Conservation (phyloP, 2,329 filamentous ascomycete species). For the Sclerotinia borealis region DNA sequence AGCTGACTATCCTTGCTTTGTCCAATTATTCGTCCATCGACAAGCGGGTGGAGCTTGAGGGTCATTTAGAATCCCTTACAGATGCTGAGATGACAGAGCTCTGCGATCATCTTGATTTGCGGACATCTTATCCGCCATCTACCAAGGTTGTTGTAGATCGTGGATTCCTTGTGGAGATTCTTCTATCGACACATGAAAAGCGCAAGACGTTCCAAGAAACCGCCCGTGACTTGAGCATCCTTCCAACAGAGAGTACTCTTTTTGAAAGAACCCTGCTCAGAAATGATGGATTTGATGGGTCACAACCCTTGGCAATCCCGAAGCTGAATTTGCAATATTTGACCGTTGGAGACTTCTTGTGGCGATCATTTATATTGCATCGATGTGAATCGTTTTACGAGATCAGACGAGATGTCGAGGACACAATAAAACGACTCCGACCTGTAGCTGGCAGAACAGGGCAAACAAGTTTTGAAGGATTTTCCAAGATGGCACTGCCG, state of each 20-base stretch:
- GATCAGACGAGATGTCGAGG: constrained; percentile 85
- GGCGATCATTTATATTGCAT: constrained; percentile 85
- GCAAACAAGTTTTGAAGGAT: constrained; percentile 71
- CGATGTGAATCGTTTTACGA: constrained; percentile 89
- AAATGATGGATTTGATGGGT: constrained; percentile 83
- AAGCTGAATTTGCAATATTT: constrained; percentile 96
- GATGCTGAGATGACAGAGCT: constrained; percentile 70
- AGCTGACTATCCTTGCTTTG: constrained; percentile 82
- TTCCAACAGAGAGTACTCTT: constrained; percentile 78
- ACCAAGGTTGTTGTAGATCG: constrained; percentile 59
- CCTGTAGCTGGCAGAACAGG: constrained; percentile 60
- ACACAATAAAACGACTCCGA: constrained; percentile 70
- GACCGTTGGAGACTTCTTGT: constrained; percentile 92
- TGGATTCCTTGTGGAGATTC: constrained; percentile 60
- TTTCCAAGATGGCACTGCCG: constrained; percentile 85
- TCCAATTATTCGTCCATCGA: constrained; percentile 90
- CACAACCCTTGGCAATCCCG: constrained; percentile 78
- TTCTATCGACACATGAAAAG: constrained; percentile 70
- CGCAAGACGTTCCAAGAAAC: constrained; percentile 77
- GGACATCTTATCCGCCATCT: constrained; percentile 73
- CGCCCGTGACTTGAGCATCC: constrained; percentile 61
- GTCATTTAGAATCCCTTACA: constrained; percentile 64
- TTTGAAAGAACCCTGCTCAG: constrained; percentile 75
- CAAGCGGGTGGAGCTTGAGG: constrained; percentile 69
- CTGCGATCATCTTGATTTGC: constrained; percentile 65